Percentiles rank a stretch among this genome's conserved stretches.
Evolutionary conservation across 169 alveolate genomes (phyloP).

Genomic region (Eimeria praecox): DNA sequence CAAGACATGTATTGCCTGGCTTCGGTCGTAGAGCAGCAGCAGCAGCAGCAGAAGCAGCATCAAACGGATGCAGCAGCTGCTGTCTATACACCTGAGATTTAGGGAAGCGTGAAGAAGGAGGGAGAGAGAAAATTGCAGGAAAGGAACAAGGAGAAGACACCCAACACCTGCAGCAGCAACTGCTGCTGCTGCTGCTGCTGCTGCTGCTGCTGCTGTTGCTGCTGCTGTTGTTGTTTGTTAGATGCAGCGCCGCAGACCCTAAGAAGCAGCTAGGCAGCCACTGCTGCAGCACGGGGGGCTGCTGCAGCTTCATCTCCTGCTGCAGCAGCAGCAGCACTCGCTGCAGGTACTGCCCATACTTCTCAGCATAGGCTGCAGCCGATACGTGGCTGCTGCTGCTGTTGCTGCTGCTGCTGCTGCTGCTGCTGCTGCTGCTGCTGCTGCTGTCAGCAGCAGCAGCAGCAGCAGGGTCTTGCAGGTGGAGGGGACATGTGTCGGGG

Average conservation of each 20-base stretch:
- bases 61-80: conserved; percentile 34
- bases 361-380: neutral
- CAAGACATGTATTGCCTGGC: conserved; percentile 49
- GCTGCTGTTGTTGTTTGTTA: conserved; percentile 4
- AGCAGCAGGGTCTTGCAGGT: neutral
- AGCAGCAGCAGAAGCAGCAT: conserved; percentile 78
- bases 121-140: conserved; percentile 64
- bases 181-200: conserved; percentile 31
- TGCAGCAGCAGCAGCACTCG: neutral
- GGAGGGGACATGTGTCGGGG: neutral
- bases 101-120: conserved; percentile 5
- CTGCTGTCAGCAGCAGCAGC: too few relatives aligned
- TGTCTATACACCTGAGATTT: conserved; percentile 32
- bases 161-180: conserved; percentile 35
- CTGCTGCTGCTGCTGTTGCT: conserved; percentile 27
- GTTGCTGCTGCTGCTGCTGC: conserved; percentile 54
- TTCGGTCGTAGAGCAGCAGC: conserved; percentile 60
- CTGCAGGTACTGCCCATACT: conserved; percentile 29
- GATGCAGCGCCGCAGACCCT: conserved; percentile 33
- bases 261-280: conserved; percentile 56
- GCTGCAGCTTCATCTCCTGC: conserved; percentile 36
- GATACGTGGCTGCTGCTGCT: conserved; percentile 40
- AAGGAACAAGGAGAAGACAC: conserved; percentile 9
- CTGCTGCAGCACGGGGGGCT: conserved; percentile 49
- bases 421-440: conserved; percentile 49